Evolutionary conservation across 192 early-diverging fungal genomes (phyloP).

Genomic region (Gryganskiella cystojenkinii): DNA sequence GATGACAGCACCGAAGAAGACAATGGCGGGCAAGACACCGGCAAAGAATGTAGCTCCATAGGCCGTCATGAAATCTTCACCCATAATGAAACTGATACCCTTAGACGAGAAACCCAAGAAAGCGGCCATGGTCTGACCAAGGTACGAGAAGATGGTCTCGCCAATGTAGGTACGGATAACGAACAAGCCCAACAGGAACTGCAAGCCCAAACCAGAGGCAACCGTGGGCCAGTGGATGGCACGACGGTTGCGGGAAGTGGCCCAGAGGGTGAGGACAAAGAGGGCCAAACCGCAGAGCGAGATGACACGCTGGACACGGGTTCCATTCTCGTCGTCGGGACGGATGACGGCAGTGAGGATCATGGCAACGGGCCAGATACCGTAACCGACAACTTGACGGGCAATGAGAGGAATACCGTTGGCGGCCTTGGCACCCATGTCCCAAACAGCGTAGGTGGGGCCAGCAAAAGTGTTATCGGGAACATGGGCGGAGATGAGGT

Average conservation of each 20-base stretch:
- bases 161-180: conserved; percentile 80
- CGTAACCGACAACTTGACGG: conserved; percentile 53
- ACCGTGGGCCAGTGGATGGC: conserved; percentile 83
- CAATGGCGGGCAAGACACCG: conserved; percentile 82
- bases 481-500: conserved; percentile 58
- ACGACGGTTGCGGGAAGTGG: conserved; percentile 70
- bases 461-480: conserved; percentile 46
- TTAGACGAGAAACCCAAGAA: conserved; percentile 76
- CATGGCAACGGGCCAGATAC: conserved; percentile 59
- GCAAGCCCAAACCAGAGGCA: conserved; percentile 71
- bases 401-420: conserved; percentile 51
- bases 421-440: conserved; percentile 27
- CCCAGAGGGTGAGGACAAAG: conserved; percentile 58
- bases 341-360: conserved; percentile 67
- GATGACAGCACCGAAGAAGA: conserved; percentile 91
- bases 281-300: conserved; percentile 76
- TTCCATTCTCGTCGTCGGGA: conserved; percentile 56
- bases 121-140: conserved; percentile 57
- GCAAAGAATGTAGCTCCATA: conserved; percentile 68
- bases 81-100: conserved; percentile 80
- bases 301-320: conserved; percentile 78
- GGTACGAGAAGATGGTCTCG: conserved; percentile 76
- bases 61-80: conserved; percentile 54
- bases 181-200: conserved; percentile 84
- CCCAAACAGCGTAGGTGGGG: conserved; percentile 50